phyloP scores from a whole-genome alignment of 2,329 filamentous ascomycete genomes.

The Cladosporium sp. region DNA sequence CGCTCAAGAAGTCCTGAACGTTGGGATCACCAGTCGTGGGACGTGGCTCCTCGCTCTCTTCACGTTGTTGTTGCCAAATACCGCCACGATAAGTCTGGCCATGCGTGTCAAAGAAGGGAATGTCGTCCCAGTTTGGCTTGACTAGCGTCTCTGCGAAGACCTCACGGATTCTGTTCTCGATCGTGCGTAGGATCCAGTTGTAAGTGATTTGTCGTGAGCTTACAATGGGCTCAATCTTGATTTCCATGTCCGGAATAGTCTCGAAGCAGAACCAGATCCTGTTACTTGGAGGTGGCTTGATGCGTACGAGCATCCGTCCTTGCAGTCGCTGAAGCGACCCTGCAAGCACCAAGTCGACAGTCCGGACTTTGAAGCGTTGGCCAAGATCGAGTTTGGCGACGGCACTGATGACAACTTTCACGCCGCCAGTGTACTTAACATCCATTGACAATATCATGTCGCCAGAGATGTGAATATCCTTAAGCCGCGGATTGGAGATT shows the following conservation, averaged over 20 bases:
- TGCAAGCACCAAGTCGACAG: constrained; percentile 85
- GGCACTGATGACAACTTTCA: constrained; percentile 86
- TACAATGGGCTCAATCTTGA: constrained; percentile 93
- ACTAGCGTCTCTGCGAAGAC: constrained; percentile 91
- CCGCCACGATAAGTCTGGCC: constrained; percentile 80
- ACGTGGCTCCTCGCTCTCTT: constrained; percentile 19
- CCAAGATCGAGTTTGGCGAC: constrained; percentile 90
- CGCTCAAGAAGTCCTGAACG: constrained; percentile 16
- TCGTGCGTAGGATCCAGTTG: constrained; percentile 84
- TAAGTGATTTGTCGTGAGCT: constrained; percentile 95
- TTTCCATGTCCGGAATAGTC: constrained; percentile 87
- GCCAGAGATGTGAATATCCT: constrained; percentile 86
- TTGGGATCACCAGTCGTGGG: not conserved
- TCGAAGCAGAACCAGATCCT: constrained; percentile 95
- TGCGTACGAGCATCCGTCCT: constrained; percentile 78
- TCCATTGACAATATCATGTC: constrained; percentile 86
- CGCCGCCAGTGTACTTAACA: constrained; percentile 84
- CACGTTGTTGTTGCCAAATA: constrained; percentile 64
- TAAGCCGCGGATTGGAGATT: constrained; percentile 83
- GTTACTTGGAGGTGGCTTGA: constrained; percentile 95
- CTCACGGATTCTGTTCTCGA: constrained; percentile 92
- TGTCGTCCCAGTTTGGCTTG: constrained; percentile 92
- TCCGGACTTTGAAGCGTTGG: constrained; percentile 80
- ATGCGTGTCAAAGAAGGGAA: constrained; percentile 82
- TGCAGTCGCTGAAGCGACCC: constrained; percentile 82